Evolutionary conservation across 495 filamentous ascomycete species (phyloP).

Genomic region (Aspergillus nanangensis): DNA sequence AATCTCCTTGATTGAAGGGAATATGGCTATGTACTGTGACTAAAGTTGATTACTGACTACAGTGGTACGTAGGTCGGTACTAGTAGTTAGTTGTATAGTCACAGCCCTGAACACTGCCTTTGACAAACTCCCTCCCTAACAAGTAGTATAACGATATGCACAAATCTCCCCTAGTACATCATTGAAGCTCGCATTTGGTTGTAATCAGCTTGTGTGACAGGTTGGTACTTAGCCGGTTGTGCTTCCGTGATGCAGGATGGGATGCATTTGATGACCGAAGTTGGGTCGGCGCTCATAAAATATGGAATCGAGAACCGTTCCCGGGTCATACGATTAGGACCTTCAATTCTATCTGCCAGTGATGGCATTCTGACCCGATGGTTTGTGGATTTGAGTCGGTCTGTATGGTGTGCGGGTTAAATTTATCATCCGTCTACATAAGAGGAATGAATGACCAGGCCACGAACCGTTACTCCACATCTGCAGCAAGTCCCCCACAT

Average conservation of each 20-base stretch:
- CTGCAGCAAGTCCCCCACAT: constrained; percentile 56
- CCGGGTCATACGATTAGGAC: constrained; percentile 41
- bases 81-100: too few species aligned
- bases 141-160: not conserved
- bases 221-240: constrained; percentile 47
- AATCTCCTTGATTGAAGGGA: not conserved
- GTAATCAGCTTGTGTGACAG: constrained; percentile 48
- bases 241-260: constrained; percentile 39
- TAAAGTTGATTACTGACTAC: too few species aligned
- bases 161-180: constrained; percentile 37
- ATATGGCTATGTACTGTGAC: too few species aligned
- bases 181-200: constrained; percentile 47
- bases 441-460: not conserved
- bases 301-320: constrained; percentile 60
- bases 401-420: constrained; percentile 21
- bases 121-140: too few species aligned
- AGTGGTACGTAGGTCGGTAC: too few species aligned
- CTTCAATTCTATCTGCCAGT: constrained; percentile 27
- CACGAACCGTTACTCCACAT: constrained; percentile 56
- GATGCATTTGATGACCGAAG: constrained; percentile 52
- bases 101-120: too few species aligned
- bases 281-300: constrained; percentile 53
- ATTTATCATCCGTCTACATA: not conserved
- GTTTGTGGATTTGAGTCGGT: constrained; percentile 50
- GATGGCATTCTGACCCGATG: constrained; percentile 49